Conservation (phyloP, 2,329 filamentous ascomycete genomes). For the Claviceps humidiphila region DNA sequence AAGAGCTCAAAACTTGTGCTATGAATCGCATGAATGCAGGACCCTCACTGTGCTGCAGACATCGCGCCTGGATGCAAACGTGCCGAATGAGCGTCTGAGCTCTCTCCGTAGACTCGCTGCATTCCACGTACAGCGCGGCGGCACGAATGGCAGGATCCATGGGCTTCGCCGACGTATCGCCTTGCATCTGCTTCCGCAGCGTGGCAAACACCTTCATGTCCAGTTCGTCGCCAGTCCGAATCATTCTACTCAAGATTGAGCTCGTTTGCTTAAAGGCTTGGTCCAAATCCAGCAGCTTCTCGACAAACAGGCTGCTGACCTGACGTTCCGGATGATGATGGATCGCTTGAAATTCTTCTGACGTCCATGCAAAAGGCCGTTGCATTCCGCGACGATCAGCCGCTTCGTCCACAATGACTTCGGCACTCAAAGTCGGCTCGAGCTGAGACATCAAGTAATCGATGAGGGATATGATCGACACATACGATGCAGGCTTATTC, state of each 20-base stretch:
- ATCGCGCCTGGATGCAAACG: slow-evolving; percentile 29
- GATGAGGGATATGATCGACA: slow-evolving; percentile 37
- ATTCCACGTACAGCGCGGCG: slow-evolving; percentile 38
- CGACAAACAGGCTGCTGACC: slow-evolving; percentile 40
- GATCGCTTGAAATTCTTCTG: slow-evolving; percentile 32
- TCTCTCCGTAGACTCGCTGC: slow-evolving; percentile 20
- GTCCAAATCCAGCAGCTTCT: slow-evolving; percentile 52
- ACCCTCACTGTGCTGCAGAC: slow-evolving; percentile 34
- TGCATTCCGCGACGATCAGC: slow-evolving; percentile 25
- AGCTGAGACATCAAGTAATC: slow-evolving; percentile 31
- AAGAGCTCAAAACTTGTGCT: slow-evolving; percentile 14
- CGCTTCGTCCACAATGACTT: slow-evolving; percentile 25
- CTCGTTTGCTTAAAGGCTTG: slow-evolving; percentile 39
- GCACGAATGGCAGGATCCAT: slow-evolving; percentile 46
- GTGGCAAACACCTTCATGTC: slow-evolving; percentile 39
- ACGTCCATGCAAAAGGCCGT: slow-evolving; percentile 29
- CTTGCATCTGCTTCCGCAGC: slow-evolving; percentile 39
- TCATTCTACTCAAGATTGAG: slow-evolving; percentile 43
- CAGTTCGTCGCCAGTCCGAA: slow-evolving; percentile 37
- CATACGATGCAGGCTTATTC: slow-evolving; percentile 40
- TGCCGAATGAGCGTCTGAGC: slow-evolving; percentile 29
- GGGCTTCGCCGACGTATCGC: slow-evolving; percentile 25
- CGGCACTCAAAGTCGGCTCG: slow-evolving; percentile 22
- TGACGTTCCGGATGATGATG: slow-evolving; percentile 23
- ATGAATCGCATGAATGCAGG: slow-evolving; percentile 34